Conservation (phyloP, 331 rosid species). For the Arachis monticola region DNA sequence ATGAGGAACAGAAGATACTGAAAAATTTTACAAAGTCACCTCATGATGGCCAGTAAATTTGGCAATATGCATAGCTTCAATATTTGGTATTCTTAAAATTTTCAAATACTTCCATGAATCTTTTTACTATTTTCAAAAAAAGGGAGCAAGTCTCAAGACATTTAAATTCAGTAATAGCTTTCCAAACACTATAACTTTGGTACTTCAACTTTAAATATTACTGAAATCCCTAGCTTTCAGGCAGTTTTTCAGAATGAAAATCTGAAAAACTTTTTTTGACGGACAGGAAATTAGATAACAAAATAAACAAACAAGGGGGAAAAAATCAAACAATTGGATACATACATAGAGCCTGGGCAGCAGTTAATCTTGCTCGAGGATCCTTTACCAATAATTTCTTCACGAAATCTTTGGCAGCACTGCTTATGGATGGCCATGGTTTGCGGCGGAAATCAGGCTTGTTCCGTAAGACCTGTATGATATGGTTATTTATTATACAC, state of each 20-base stretch:
- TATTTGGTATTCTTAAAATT: not conserved
- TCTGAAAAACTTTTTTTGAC: not conserved
- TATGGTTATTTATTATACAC: conserved; percentile 25
- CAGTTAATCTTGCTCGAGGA: conserved; percentile 95
- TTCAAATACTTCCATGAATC: not conserved
- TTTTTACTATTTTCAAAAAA: too few species aligned
- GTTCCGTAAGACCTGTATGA: conserved; percentile 77
- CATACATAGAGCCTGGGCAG: conserved; percentile 99
- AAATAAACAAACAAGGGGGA: conserved; percentile 22
- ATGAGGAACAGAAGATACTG: not conserved
- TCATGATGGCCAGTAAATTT: not conserved
- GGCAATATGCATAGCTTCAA: conserved; percentile 21
- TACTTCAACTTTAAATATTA: conserved; percentile 12
- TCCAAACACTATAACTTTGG: conserved; percentile 34
- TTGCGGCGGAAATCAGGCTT: conserved; percentile 98
- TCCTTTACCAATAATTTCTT: conserved; percentile 96
- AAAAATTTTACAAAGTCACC: not conserved
- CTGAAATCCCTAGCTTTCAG: conserved; percentile 33
- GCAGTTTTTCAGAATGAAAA: not conserved
- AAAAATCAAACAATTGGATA: conserved; percentile 27
- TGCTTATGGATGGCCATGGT: conserved; percentile 91
- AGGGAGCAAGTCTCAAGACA: not conserved
- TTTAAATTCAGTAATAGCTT: conserved; percentile 2
- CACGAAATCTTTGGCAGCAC: conserved; percentile 87
- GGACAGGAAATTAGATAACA: conserved; percentile 17